Conservation (phyloP, 768 basidiomycete species). For the Pulveroboletus sp. region DNA sequence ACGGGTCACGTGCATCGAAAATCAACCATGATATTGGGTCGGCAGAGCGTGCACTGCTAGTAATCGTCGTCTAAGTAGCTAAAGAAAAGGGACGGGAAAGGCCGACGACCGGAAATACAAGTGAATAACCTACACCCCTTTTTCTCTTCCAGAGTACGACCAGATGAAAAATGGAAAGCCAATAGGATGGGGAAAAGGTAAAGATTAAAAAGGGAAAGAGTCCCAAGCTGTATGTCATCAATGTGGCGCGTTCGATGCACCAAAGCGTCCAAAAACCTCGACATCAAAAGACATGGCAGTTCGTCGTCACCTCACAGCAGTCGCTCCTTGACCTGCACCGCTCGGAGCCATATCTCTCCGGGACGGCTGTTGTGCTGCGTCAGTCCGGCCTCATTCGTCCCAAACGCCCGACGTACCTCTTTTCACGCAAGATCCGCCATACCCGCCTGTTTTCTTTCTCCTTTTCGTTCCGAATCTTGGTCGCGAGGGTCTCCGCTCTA, state of each 20-base stretch:
- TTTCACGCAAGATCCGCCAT: conserved; percentile 72
- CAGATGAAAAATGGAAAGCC: neutral
- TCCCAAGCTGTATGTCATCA: conserved; percentile 7
- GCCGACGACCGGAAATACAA: too few species aligned
- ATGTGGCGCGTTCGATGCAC: neutral
- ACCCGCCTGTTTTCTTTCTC: conserved; percentile 48
- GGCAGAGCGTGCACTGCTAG: neutral
- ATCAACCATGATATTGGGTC: conserved; percentile 20
- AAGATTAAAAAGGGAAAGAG: neutral
- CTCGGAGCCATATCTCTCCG: conserved; percentile 34
- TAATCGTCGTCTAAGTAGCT: conserved; percentile 7
- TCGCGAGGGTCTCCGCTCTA: conserved; percentile 37
- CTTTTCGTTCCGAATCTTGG: conserved; percentile 36
- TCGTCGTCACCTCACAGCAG: too few species aligned
- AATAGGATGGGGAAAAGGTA: conserved; percentile 2
- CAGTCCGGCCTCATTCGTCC: neutral
- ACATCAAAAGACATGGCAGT: too few species aligned
- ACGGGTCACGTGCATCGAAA: conserved; percentile 24
- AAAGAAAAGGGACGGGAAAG: conserved; percentile 11
- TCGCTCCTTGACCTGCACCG: conserved; percentile 64
- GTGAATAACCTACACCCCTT: conserved; percentile 16
- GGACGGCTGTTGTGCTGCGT: conserved; percentile 16
- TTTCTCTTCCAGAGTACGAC: conserved; percentile 9
- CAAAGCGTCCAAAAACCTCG: neutral
- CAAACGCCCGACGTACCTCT: conserved; percentile 48